These are phyloP conservation scores for Venturia carpophila DNA, from an alignment of 2,329 filamentous ascomycete species.

Conservation along the genomic window DNA sequence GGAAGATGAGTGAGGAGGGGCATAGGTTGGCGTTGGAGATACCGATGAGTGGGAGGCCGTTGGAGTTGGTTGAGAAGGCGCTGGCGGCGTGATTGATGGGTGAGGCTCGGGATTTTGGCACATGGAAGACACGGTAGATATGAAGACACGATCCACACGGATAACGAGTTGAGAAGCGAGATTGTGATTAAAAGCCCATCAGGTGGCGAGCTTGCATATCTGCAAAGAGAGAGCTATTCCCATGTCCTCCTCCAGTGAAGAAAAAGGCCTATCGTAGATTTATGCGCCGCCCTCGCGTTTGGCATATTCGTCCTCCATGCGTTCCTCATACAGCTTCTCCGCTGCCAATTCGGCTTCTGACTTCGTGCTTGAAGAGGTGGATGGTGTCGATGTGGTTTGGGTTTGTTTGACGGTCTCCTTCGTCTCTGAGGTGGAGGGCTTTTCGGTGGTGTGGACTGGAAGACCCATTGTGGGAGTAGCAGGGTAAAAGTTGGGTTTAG, in stretches of 20 bases:
- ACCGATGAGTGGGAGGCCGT: constrained; percentile 17
- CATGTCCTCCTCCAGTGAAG: neutral
- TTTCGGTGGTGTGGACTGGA: constrained; percentile 20
- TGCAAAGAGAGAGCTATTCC: neutral
- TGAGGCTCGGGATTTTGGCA: neutral
- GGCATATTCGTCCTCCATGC: constrained; percentile 35
- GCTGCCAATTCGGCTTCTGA: constrained; percentile 29
- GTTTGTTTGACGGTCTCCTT: constrained; percentile 5
- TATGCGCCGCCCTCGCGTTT: constrained; percentile 34
- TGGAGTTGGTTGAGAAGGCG: constrained; percentile 20
- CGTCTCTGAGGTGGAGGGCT: constrained; percentile 21
- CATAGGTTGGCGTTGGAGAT: constrained; percentile 24
- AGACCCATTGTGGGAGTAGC: neutral
- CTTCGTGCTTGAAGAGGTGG: constrained; percentile 20
- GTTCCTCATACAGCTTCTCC: constrained; percentile 31
- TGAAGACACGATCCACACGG: neutral
- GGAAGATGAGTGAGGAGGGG: constrained; percentile 33
- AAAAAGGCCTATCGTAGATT: neutral
- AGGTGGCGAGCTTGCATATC: neutral
- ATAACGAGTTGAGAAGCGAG: neutral
- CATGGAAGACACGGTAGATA: neutral
- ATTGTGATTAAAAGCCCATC: neutral
- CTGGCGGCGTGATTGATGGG: constrained; percentile 3
- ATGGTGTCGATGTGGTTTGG: neutral
- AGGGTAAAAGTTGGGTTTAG: neutral